These are phyloP conservation scores for Brassica balearica DNA, from an alignment of 441 rosid genomes.

Conservation along the genomic window DNA sequence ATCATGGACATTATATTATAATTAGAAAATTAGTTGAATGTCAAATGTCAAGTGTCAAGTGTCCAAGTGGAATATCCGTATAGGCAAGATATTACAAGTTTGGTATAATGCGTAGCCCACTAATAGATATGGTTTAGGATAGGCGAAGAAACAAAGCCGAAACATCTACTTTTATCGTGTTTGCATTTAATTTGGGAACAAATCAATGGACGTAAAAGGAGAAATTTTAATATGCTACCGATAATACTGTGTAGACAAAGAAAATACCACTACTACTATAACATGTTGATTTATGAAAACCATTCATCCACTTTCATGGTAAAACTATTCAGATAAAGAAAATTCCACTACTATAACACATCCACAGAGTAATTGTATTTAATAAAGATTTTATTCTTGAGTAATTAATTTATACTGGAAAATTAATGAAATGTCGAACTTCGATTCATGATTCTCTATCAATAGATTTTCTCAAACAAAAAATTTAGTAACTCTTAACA, in stretches of 20 bases:
- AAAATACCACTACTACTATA: neutral
- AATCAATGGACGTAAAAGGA: slow-evolving; percentile 26
- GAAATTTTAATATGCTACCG: slow-evolving; percentile 16
- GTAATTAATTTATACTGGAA: slow-evolving; percentile 3
- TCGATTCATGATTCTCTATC: neutral
- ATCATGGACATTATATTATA: neutral
- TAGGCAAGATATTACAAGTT: slow-evolving; percentile 36
- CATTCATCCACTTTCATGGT: too few species aligned
- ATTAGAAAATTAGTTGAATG: slow-evolving; percentile 37
- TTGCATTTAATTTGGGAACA: slow-evolving; percentile 37
- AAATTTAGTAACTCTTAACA: too few species aligned
- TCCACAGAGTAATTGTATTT: neutral
- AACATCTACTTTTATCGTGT: slow-evolving; percentile 40
- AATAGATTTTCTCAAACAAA: too few species aligned
- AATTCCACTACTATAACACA: slow-evolving; percentile 5
- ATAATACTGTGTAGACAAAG: slow-evolving; percentile 33
- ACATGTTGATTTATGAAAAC: neutral
- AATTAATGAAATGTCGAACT: neutral
- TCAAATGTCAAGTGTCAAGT: slow-evolving; percentile 33
- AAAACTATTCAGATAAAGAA: neutral
- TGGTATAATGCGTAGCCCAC: slow-evolving; percentile 41
- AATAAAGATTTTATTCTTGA: slow-evolving; percentile 18
- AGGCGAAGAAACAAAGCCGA: slow-evolving; percentile 35
- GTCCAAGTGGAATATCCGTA: slow-evolving; percentile 43
- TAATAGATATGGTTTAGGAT: slow-evolving; percentile 34